These are phyloP conservation scores for Trichoderma sp. DNA, from an alignment of 2,329 filamentous ascomycete genomes.

Conservation along the genomic window DNA sequence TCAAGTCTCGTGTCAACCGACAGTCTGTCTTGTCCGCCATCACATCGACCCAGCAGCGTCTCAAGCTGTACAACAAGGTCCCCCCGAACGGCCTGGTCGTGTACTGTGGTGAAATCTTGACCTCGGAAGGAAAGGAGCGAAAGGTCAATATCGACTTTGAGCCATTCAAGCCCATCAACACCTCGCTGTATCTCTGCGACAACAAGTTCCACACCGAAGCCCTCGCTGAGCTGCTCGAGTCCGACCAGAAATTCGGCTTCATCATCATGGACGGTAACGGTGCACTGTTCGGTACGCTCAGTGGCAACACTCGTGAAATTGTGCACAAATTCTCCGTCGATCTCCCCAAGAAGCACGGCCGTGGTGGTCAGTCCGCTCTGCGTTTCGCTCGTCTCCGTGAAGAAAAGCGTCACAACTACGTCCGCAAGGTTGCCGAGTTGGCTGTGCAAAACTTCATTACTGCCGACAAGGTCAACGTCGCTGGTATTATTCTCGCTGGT, in stretches of 20 bases:
- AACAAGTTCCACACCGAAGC: slow-evolving; percentile 99
- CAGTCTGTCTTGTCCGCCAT: slow-evolving; percentile 98
- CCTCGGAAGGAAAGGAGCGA: slow-evolving; percentile 95
- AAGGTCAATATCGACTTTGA: slow-evolving; percentile 99
- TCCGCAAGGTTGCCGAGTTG: slow-evolving; percentile 96
- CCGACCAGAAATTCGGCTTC: slow-evolving; percentile 98
- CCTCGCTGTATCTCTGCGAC: slow-evolving; percentile 97
- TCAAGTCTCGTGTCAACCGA: slow-evolving; percentile 98
- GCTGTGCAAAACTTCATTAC: slow-evolving; percentile 99
- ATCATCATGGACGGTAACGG: slow-evolving; percentile 99
- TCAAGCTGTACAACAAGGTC: slow-evolving; percentile 99
- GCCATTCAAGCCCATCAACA: slow-evolving; percentile 99
- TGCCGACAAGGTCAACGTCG: slow-evolving; percentile 97
- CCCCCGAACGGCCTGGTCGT: slow-evolving; percentile 96
- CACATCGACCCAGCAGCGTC: slow-evolving; percentile 96
- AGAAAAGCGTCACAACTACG: slow-evolving; percentile 99
- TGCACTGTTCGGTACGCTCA: slow-evolving; percentile 93
- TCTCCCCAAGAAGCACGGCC: slow-evolving; percentile 98
- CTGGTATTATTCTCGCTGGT: slow-evolving; percentile 91
- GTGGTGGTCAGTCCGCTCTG: slow-evolving; percentile 98
- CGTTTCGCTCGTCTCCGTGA: slow-evolving; percentile 99
- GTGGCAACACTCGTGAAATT: slow-evolving; percentile 94
- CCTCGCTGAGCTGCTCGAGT: slow-evolving; percentile 93
- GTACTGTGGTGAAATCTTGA: slow-evolving; percentile 99
- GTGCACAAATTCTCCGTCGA: slow-evolving; percentile 99